Conservation (phyloP, 2,329 filamentous ascomycete genomes). For the Colletotrichum spinosum region DNA sequence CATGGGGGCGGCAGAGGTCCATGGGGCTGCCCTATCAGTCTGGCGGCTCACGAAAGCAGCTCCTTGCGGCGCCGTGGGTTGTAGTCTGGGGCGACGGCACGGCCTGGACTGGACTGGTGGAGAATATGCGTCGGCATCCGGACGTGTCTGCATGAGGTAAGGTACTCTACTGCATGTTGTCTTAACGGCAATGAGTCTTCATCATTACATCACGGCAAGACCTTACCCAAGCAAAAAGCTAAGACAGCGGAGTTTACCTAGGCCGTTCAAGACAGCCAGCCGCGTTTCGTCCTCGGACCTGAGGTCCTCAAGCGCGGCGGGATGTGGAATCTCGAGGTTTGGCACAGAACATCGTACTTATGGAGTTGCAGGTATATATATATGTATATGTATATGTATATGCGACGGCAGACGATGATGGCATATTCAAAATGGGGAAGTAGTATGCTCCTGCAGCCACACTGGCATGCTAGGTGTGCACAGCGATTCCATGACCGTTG, state of each 20-base stretch:
- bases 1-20: constrained; percentile 9
- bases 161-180: background rate
- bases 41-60: background rate
- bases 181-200: constrained; percentile 5
- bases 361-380: too few relatives aligned
- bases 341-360: background rate
- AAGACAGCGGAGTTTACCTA: constrained; percentile 17
- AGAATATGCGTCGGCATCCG: constrained; percentile 13
- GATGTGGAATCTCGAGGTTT: constrained; percentile 1
- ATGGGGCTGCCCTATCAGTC: constrained; percentile 10
- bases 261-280: constrained; percentile 23
- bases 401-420: constrained; percentile 18
- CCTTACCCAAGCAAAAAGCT: constrained; percentile 5
- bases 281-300: constrained; percentile 12
- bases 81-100: constrained; percentile 1
- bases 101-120: constrained; percentile 6
- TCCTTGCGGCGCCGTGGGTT: constrained; percentile 9
- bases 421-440: constrained; percentile 3
- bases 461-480: background rate
- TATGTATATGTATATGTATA: background rate
- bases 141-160: constrained; percentile 14
- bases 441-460: constrained; percentile 12
- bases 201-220: constrained; percentile 24
- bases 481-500: background rate
- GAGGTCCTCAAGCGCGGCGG: background rate